Conservation (phyloP, 2,329 filamentous ascomycete genomes). For the Microsporum canis region DNA sequence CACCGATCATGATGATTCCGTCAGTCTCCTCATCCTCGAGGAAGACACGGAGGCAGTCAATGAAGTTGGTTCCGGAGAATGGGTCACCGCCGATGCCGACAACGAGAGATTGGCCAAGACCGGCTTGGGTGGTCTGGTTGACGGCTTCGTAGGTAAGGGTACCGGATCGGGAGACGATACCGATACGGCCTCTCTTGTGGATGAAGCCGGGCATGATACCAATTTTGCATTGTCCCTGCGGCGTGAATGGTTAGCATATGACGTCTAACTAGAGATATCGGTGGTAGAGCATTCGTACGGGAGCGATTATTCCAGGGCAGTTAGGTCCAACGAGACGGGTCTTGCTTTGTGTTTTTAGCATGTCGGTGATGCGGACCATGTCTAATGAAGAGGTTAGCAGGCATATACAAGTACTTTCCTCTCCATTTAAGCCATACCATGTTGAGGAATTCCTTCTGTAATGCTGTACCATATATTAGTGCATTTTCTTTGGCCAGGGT, state of each 20-base stretch:
- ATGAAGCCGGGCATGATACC: constrained; percentile 99
- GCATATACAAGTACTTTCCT: background rate
- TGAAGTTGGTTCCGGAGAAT: constrained; percentile 98
- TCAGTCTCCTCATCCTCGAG: constrained; percentile 91
- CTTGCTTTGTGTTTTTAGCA: constrained; percentile 95
- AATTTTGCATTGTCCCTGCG: constrained; percentile 91
- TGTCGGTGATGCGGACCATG: constrained; percentile 98
- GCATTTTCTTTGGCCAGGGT: too few species aligned
- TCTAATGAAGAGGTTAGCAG: constrained; percentile 42
- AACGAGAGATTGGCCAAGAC: constrained; percentile 93
- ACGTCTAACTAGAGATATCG: background rate
- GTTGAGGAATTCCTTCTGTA: constrained; percentile 94
- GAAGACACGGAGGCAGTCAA: constrained; percentile 97
- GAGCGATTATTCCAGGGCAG: constrained; percentile 93
- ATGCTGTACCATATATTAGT: constrained; percentile 41
- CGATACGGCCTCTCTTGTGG: constrained; percentile 97
- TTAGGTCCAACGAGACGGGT: constrained; percentile 94
- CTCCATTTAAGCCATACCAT: constrained; percentile 50
- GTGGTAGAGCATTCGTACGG: constrained; percentile 35
- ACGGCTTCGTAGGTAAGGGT: constrained; percentile 99
- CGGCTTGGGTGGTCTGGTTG: constrained; percentile 96
- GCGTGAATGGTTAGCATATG: background rate
- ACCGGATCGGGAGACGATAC: constrained; percentile 95
- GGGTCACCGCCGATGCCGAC: constrained; percentile 97
- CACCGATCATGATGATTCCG: constrained; percentile 99